A percentile compares a stretch with the other conserved stretches of the same genome.
Conservation (phyloP, 1,284 basidiomycete species). For the Agroathelia rolfsii region DNA sequence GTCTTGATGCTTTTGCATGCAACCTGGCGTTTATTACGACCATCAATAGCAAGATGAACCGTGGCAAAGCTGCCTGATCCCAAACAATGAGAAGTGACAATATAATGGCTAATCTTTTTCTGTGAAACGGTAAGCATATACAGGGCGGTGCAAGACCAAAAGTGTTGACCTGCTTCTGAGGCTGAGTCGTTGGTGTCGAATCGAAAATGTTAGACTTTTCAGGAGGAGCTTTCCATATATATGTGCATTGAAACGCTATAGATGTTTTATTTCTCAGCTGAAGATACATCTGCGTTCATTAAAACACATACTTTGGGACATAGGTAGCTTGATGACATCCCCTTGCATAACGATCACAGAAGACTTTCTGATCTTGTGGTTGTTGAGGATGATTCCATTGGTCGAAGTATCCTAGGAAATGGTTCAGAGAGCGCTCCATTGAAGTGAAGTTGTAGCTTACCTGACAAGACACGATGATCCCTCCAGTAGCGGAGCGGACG, state of each 20-base stretch:
- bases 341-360: conserved; percentile 67
- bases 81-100: conserved; percentile 64
- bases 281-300: neutral
- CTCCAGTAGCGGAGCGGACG: conserved; percentile 59
- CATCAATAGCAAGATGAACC: conserved; percentile 68
- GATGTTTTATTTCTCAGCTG: conserved; percentile 3
- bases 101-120: conserved; percentile 48
- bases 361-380: conserved; percentile 49
- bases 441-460: conserved; percentile 23
- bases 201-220: conserved; percentile 50
- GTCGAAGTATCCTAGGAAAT: conserved; percentile 56
- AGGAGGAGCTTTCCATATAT: conserved; percentile 41
- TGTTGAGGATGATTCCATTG: conserved; percentile 71
- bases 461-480: conserved; percentile 67
- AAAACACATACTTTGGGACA: conserved; percentile 40
- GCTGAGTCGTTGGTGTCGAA: conserved; percentile 44
- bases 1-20: conserved; percentile 75
- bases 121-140: too few relatives aligned
- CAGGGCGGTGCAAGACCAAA: too few relatives aligned
- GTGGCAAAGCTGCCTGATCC: conserved; percentile 76
- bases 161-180: conserved; percentile 37
- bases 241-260: conserved; percentile 59
- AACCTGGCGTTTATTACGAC: conserved; percentile 53
- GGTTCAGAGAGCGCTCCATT: conserved; percentile 2
- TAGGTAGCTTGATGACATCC: conserved; percentile 57